Evolutionary conservation across 208 protist genomes (phyloP).

Genomic region (Hexamita inflata): DNA sequence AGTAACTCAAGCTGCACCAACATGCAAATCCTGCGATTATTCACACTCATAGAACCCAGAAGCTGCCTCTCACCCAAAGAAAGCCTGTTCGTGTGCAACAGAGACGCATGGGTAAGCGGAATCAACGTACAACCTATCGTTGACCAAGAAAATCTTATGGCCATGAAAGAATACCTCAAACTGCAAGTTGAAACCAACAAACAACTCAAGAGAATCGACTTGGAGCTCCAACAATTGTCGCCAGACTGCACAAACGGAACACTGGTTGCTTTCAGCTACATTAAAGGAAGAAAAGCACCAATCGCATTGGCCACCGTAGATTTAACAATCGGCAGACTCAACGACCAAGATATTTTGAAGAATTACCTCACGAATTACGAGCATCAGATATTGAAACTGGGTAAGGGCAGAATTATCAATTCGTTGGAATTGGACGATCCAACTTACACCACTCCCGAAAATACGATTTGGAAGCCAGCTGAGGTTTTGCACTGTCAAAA

Average conservation of each 20-base stretch:
- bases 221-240: neutral
- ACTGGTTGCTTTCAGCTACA: neutral
- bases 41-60: conserved; percentile 13
- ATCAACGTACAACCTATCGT: neutral
- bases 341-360: neutral
- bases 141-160: neutral
- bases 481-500: neutral
- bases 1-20: neutral
- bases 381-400: neutral
- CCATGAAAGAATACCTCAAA: neutral
- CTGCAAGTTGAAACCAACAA: too few relatives aligned
- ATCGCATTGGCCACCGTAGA: neutral
- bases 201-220: too few relatives aligned
- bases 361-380: neutral
- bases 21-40: conserved; percentile 21
- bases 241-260: neutral
- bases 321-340: neutral
- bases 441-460: neutral
- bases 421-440: neutral
- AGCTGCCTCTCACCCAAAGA: conserved; percentile 1
- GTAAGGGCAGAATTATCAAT: neutral
- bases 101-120: neutral
- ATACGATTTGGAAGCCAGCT: neutral
- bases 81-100: conserved; percentile 13
- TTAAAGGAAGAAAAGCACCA: neutral